Percentiles rank a stretch among this genome's conserved stretches.
phyloP scores from a whole-genome alignment of 371 early-diverging fungal genomes.

The Umbelopsis sp. region DNA sequence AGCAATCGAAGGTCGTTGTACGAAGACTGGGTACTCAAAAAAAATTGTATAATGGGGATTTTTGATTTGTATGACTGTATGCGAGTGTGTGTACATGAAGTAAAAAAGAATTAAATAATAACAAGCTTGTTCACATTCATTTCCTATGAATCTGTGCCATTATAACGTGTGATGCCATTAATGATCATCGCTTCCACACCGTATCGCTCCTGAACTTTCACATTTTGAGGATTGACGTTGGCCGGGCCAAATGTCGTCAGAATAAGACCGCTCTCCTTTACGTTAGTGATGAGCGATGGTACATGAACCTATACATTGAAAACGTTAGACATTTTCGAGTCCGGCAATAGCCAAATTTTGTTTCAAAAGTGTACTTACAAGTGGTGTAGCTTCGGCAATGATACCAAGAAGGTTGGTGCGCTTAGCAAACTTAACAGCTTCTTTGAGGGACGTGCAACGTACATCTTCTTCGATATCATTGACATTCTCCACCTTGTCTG shows the following conservation, averaged over 20 bases:
- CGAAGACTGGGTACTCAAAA: too few relatives aligned
- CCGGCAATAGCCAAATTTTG: not conserved
- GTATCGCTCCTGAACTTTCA: constrained; percentile 71
- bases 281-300: constrained; percentile 82
- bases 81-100: constrained; percentile 14
- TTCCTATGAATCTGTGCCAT: constrained; percentile 8
- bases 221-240: constrained; percentile 65
- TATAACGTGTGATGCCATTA: constrained; percentile 45
- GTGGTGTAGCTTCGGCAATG: constrained; percentile 84
- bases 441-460: constrained; percentile 65
- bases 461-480: constrained; percentile 36
- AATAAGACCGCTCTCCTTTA: constrained; percentile 90
- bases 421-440: constrained; percentile 74
- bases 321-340: not conserved
- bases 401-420: constrained; percentile 84
- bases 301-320: constrained; percentile 70
- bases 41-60: not conserved
- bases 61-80: constrained; percentile 3
- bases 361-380: constrained; percentile 54
- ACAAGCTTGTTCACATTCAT: not conserved
- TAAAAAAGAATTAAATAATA: constrained; percentile 14
- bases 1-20: too few relatives aligned
- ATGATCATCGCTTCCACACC: constrained; percentile 89
- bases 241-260: constrained; percentile 83
- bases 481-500: constrained; percentile 22